These are phyloP conservation scores for Talaromyces funiculosus DNA, from an alignment of 2,329 filamentous ascomycete species.

Conservation along the genomic window DNA sequence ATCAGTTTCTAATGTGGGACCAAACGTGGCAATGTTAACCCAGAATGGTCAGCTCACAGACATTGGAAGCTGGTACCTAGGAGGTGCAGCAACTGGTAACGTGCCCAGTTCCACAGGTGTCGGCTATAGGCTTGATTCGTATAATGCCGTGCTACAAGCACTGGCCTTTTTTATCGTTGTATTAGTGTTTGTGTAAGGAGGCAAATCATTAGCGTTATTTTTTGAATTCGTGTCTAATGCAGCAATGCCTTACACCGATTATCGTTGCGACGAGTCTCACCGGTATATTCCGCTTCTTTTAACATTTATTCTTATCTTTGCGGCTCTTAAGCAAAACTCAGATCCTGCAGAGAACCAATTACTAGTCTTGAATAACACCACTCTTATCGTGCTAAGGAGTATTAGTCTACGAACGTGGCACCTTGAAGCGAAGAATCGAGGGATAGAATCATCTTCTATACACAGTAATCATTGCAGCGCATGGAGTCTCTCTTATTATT, in stretches of 20 bases:
- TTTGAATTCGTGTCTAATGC: neutral
- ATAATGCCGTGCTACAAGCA: neutral
- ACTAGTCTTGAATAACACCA: neutral
- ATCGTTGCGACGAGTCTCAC: neutral
- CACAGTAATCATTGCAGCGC: neutral
- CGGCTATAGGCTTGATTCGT: neutral
- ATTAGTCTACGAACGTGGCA: neutral
- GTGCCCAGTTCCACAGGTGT: neutral
- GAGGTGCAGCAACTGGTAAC: slow-evolving; percentile 12
- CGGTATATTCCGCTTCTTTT: neutral
- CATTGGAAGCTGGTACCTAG: slow-evolving; percentile 13
- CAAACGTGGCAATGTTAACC: slow-evolving; percentile 11
- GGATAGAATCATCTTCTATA: neutral
- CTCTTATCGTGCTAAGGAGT: neutral
- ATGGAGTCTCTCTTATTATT: neutral
- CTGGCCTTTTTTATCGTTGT: neutral
- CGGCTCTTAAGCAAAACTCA: neutral
- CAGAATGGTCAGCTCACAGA: slow-evolving; percentile 11
- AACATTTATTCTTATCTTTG: neutral
- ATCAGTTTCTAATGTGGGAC: slow-evolving; percentile 11
- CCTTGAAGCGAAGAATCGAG: neutral
- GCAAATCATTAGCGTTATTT: neutral
- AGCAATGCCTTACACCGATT: neutral
- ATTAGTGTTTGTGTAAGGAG: neutral
- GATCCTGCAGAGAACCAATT: neutral